Percentiles rank a stretch among this genome's conserved stretches.
Evolutionary conservation across 2,329 filamentous ascomycete genomes (phyloP).

Genomic region (Alternaria angustiovoidea): DNA sequence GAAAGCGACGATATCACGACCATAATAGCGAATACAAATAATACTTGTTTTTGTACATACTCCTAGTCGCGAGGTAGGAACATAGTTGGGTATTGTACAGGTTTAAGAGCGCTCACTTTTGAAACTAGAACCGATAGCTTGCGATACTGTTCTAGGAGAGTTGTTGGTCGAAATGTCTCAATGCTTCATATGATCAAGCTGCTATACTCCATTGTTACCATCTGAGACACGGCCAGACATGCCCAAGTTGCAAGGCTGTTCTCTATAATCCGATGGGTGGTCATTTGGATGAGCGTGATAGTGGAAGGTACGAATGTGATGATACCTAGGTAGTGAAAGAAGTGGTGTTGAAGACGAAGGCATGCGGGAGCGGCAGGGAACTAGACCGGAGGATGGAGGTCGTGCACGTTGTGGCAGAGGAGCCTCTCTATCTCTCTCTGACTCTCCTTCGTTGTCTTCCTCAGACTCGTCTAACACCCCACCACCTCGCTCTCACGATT

Average conservation of each 20-base stretch:
- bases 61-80: background rate
- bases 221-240: background rate
- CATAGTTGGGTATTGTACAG: background rate
- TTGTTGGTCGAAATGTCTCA: background rate
- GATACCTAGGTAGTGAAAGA: background rate
- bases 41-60: background rate
- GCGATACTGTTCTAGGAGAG: background rate
- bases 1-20: slow-evolving; percentile 1
- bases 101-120: background rate
- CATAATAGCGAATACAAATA: slow-evolving; percentile 3
- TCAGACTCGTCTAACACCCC: background rate
- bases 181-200: background rate
- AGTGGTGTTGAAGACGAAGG: background rate
- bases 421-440: background rate
- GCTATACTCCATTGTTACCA: background rate
- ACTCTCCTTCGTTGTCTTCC: background rate
- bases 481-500: background rate
- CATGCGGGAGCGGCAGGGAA: background rate
- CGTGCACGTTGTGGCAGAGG: background rate
- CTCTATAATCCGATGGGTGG: background rate
- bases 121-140: background rate
- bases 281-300: background rate
- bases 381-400: background rate
- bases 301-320: background rate
- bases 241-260: slow-evolving; percentile 5